Evolutionary conservation across 441 rosid species (phyloP).

Genomic region (Euphorbia celastroides): DNA sequence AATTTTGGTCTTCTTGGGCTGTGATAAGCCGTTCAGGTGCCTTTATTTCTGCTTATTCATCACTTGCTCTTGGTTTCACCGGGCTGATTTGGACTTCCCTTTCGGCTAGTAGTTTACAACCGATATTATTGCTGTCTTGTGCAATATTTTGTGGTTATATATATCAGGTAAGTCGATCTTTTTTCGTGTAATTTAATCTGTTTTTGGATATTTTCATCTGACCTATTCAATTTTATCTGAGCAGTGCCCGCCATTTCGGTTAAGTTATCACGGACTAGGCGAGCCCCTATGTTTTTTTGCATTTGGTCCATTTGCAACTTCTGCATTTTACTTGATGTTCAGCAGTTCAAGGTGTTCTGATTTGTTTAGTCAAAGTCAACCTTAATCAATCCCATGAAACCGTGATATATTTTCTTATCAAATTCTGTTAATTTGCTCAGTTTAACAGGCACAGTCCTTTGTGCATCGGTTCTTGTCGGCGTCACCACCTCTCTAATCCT

Average conservation of each 20-base stretch:
- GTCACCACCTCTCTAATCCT: constrained; percentile 79
- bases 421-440: constrained; percentile 27
- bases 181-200: background rate
- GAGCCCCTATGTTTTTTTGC: constrained; percentile 92
- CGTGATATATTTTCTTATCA: background rate
- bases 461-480: constrained; percentile 70
- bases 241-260: constrained; percentile 91
- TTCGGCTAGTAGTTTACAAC: constrained; percentile 38
- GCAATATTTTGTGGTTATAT: constrained; percentile 68
- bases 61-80: constrained; percentile 46
- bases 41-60: constrained; percentile 46
- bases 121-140: constrained; percentile 54
- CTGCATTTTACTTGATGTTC: constrained; percentile 69
- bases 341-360: constrained; percentile 47
- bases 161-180: constrained; percentile 52
- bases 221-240: background rate
- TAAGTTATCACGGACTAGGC: constrained; percentile 89
- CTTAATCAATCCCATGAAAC: background rate
- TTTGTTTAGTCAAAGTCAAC: background rate
- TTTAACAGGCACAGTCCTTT: constrained; percentile 46
- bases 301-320: constrained; percentile 87
- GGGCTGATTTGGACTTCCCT: constrained; percentile 64
- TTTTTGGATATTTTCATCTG: background rate
- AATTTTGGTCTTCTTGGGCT: constrained; percentile 17
- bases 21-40: constrained; percentile 65